These are phyloP conservation scores for Dictyostelium brefeldianum DNA, from an alignment of 78 protist genomes.

Conservation along the genomic window DNA sequence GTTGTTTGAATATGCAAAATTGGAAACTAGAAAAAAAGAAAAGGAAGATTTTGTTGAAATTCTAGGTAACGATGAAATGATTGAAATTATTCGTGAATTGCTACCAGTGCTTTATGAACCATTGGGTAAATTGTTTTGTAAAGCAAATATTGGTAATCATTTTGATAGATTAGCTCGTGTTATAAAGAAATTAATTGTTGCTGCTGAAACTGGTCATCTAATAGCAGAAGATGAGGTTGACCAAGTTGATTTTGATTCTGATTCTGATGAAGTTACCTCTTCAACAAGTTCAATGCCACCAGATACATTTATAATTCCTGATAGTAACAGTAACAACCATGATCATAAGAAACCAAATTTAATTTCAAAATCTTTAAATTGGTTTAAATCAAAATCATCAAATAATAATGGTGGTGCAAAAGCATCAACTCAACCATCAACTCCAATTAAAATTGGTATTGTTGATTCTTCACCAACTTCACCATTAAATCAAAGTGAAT, in stretches of 20 bases:
- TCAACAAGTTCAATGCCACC: not conserved
- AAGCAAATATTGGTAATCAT: constrained; percentile 69
- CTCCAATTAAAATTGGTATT: constrained; percentile 16
- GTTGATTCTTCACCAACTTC: not conserved
- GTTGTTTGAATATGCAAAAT: constrained; percentile 72
- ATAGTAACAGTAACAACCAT: not conserved
- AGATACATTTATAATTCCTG: constrained; percentile 12
- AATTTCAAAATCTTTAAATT: constrained; percentile 21
- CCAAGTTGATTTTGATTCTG: constrained; percentile 12
- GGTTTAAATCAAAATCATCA: constrained; percentile 52
- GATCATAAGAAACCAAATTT: constrained; percentile 5
- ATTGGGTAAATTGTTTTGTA: constrained; percentile 68
- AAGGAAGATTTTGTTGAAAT: constrained; percentile 68
- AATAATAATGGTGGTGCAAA: not conserved
- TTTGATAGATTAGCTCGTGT: constrained; percentile 63
- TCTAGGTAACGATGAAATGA: constrained; percentile 68
- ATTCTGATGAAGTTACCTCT: not conserved
- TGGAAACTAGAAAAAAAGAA: constrained; percentile 59
- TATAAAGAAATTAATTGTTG: constrained; percentile 53
- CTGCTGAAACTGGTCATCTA: constrained; percentile 68
- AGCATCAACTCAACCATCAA: not conserved
- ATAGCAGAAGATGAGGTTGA: constrained; percentile 29
- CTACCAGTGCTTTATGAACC: constrained; percentile 78
- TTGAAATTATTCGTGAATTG: constrained; percentile 60
- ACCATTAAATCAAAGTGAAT: not conserved